Base-by-base conservation (phyloP, 2,329 filamentous ascomycete genomes). In the Fusarium sp. region DNA sequence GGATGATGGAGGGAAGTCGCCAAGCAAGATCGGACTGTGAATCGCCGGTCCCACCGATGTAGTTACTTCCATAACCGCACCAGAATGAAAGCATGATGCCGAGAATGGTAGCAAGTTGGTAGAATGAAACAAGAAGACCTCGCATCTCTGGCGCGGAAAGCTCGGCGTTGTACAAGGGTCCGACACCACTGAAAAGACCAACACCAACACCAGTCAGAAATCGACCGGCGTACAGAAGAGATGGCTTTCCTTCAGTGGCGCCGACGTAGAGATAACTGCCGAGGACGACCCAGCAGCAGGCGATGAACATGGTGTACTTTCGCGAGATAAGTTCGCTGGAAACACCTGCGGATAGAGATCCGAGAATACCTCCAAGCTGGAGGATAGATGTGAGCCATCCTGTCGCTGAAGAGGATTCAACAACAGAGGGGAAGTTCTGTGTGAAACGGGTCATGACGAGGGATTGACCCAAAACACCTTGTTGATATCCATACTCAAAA, bases 91-190 rank as follows among this genome's bases (percentile, higher is more conserved):
- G 78, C 80, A 84, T 82, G 51, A 88, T 80, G 76, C 55, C 78
- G 14, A 73, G 48, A 29, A 73, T 73, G 3, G 71, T 73, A 11
- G 62, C 66, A 17, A 91, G 82, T 65, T 90, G 89, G 61, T 91
- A 88, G 11, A 91, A 81, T 8, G 85, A 87, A 15, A 91, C 87
- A 3, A 91, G 81, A 17, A 88, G 85, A 36, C 89, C 90, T 57
- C 90, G 82, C n/a, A 91, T 83, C 74, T 91, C 88, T 2, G 89
- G 88, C 11, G 88, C 83, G 3, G 85, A 83, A 7, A 84, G 77
- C 71, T 87, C 85, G 25, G 83, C 81, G 46, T 83, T 84, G 70
- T 85, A 85, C 0, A 85, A 68, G 3, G 83, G 82, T 9, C 80
- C 71, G 17, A 74, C 81, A 53, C 80, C 81, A 46, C 79, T 82